Base-by-base conservation (phyloP, 108 stramenopile species). In the Nitzschia sp. region DNA sequence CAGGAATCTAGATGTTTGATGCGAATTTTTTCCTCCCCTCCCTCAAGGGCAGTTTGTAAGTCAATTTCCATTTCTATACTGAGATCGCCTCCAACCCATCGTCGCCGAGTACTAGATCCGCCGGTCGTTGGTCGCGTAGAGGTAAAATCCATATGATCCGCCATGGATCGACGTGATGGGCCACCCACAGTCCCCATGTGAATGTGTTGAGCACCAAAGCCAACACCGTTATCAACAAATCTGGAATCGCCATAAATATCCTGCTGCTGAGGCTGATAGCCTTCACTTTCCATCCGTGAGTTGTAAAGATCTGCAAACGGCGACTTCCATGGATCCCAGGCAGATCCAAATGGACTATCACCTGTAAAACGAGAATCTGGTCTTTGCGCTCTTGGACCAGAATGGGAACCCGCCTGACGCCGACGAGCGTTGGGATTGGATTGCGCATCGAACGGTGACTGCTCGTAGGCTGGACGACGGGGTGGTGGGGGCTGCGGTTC, bases 31-130 rank as follows among this genome's bases (percentile, higher is more conserved):
- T 50, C 48, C 21, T 50, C 48, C 5, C 48, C 48, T 4, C 48
- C 48, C 19, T 50, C 17, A 5, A 50, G 4, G 19, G 48, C 48
- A 4, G 48, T 50, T n/a, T 50, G 48, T 4, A 21, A 50, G 19
- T 50, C 48, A 22, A 50, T 50, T 50, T 50, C 48, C 48, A 50
- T 50, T 21, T 50, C 19, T n/a, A 50, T 50, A n/a, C 48, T 21
- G 19, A 50, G 48, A n/a, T 50, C 48, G 21, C 48, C 48, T 5
- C 48, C 48, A 4, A 50, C 48, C 48, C 48, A 50, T 11, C 48
- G 48, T 50, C 19, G 48, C 21, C 48, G 48, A 50, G 48, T 50
- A 21, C 48, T n/a, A 4, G 48, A 19, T 16, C 48, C 21, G 8
- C 48, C 48, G 4, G 4, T n/a, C 4, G 9, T 50, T 16, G 48